phyloP scores from a whole-genome alignment of 345 rosid species.

The Hibiscus mutabilis region DNA sequence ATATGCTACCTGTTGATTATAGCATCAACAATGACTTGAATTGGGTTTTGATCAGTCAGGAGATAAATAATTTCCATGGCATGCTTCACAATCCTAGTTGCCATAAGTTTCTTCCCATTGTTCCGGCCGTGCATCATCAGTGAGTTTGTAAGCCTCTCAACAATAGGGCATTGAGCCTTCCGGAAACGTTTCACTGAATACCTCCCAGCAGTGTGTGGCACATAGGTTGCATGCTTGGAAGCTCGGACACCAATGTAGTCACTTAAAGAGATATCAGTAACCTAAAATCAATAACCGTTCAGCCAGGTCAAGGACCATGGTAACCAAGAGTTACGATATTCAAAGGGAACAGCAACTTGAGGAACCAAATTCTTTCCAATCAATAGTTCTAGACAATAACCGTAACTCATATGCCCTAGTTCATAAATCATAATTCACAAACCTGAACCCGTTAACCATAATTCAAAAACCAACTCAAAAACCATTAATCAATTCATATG shows the following conservation, averaged over 20 bases:
- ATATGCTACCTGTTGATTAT: constrained; percentile 64
- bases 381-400: no score
- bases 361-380: neutral
- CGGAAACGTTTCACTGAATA: constrained; percentile 68
- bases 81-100: neutral
- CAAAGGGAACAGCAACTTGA: neutral
- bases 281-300: constrained; percentile 23
- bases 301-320: neutral
- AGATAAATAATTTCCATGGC: neutral
- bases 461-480: no score
- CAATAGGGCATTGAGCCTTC: constrained; percentile 92
- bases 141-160: constrained; percentile 89
- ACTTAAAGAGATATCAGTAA: constrained; percentile 54
- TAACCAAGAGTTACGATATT: neutral
- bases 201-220: constrained; percentile 95
- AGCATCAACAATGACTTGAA: constrained; percentile 46
- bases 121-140: constrained; percentile 95
- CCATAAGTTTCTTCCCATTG: constrained; percentile 31
- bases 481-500: no score
- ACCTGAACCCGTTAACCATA: no score
- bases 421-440: no score
- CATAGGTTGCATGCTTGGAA: constrained; percentile 74
- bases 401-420: no score
- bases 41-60: neutral
- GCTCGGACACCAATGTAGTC: constrained; percentile 73